phyloP scores from a whole-genome alignment of 2,329 filamentous ascomycete genomes.

The Penicillium psychrosexuale region DNA sequence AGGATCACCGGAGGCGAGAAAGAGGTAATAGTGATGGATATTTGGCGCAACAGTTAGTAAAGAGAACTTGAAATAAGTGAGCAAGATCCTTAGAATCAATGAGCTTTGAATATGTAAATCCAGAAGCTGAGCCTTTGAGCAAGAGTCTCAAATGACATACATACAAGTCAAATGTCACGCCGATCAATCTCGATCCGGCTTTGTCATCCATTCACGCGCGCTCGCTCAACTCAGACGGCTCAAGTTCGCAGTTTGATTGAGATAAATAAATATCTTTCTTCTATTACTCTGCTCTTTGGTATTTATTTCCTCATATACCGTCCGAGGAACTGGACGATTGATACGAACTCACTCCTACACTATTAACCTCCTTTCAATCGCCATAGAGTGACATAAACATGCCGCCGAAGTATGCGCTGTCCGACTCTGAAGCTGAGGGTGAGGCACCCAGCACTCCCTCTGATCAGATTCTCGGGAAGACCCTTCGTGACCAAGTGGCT shows the following conservation, averaged over 20 bases:
- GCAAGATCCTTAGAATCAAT: background rate
- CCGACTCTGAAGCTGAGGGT: conserved; percentile 25
- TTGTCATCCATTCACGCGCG: conserved; percentile 15
- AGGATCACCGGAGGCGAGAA: conserved; percentile 5
- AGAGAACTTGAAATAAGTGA: background rate
- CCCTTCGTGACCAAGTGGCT: conserved; percentile 39
- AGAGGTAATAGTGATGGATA: background rate
- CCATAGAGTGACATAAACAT: conserved; percentile 16
- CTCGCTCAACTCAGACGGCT: background rate
- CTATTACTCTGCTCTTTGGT: background rate
- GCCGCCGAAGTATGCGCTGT: conserved; percentile 32
- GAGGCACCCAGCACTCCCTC: conserved; percentile 25
- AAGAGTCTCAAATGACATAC: background rate
- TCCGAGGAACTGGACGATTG: background rate
- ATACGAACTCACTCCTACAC: background rate
- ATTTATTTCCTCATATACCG: background rate
- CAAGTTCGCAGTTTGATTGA: background rate
- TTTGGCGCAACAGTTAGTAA: background rate
- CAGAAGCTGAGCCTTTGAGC: background rate
- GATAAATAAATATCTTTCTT: background rate
- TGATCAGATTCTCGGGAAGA: conserved; percentile 36
- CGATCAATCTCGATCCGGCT: conserved; percentile 7
- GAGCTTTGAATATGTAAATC: background rate
- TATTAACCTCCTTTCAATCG: background rate
- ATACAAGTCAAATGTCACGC: background rate